Evolutionary conservation across 1,284 basidiomycete species (phyloP), one percentile per base, ranked within the genome.

Genomic region (Ceratobasidium theobromae): DNA sequence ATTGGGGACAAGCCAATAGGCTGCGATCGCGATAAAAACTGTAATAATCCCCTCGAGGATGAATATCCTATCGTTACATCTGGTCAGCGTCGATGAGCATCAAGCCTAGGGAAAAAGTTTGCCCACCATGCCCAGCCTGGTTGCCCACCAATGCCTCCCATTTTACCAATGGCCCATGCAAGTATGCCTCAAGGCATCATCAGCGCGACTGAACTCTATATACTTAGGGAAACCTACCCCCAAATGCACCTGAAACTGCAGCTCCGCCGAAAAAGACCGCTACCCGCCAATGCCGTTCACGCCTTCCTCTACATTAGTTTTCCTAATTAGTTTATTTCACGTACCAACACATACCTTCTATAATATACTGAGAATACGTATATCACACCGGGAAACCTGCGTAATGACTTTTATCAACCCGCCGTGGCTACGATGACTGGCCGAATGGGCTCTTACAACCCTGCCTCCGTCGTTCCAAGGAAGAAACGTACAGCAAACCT

Each of bases 321-420:
- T n/a, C n/a, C n/a, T n/a, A n/a, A n/a, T n/a, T n/a, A n/a, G 18
- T 46, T 21, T 30, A 11, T 40, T 18, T 53, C 1, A 45, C 55
- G 30, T 28, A 43, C 27, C 46, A 12, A 18, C n/a, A 58, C 69
- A 71, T 71, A 76, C 83, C 79, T 73, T 66, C 79, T 75, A 71
- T 87, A 87, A 70, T 84, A 88, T 23, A 85, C 79, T 9, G 82
- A 84, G 71, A 87, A 86, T 1, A 86, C 72, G 70, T 82, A 86
- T 12, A 86, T 78, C 1, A 81, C 78, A n/a, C 85, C 85, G 3
- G 84, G 84, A 71, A 86, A 86, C 1, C 74, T 68, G 52, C 27
- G 23, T 43, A 28, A 45, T 45, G 9, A 45, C 18, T 12, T 30
- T 21, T 28, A 58, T 48, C 35, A 23, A 35, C 40, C 6, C 46